Conservation (phyloP, 768 basidiomycete genomes). For the Tulasnella sp. region DNA sequence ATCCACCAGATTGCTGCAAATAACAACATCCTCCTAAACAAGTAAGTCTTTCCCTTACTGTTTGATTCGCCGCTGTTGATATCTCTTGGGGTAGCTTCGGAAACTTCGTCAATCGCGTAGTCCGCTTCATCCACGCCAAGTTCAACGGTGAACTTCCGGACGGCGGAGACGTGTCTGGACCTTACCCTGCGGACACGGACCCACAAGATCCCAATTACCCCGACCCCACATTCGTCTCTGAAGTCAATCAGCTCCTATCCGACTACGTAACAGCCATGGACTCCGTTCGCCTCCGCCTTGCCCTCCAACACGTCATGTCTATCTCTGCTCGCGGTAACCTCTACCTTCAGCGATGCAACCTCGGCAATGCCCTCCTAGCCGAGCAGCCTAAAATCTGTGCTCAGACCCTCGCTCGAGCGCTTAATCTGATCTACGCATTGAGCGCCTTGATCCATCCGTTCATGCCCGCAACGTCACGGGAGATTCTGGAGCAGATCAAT, state of each 20-base stretch:
- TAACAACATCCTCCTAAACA: slow-evolving; percentile 92
- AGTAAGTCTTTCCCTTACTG: slow-evolving; percentile 53
- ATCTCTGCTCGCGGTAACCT: slow-evolving; percentile 87
- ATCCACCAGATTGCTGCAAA: slow-evolving; percentile 75
- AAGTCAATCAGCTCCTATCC: slow-evolving; percentile 75
- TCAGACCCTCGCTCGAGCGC: slow-evolving; percentile 83
- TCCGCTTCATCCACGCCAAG: slow-evolving; percentile 91
- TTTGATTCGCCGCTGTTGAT: not conserved
- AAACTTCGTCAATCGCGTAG: slow-evolving; percentile 92
- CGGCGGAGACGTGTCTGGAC: slow-evolving; percentile 67
- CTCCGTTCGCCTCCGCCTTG: slow-evolving; percentile 82
- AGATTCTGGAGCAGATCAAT: slow-evolving; percentile 84
- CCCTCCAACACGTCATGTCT: slow-evolving; percentile 86
- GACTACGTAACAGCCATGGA: slow-evolving; percentile 91
- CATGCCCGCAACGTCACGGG: slow-evolving; percentile 88
- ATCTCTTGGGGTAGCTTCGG: slow-evolving; percentile 65
- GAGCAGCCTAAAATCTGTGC: slow-evolving; percentile 84
- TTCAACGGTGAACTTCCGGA: slow-evolving; percentile 82
- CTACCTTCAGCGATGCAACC: slow-evolving; percentile 90
- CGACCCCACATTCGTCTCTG: slow-evolving; percentile 65
- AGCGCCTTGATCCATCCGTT: slow-evolving; percentile 88
- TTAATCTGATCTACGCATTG: slow-evolving; percentile 91
- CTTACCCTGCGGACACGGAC: slow-evolving; percentile 60
- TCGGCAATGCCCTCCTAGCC: slow-evolving; percentile 86
- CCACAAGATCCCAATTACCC: slow-evolving; percentile 57